These are phyloP conservation scores for Leccinellum luteum DNA, from an alignment of 768 basidiomycete genomes.

Conservation along the genomic window DNA sequence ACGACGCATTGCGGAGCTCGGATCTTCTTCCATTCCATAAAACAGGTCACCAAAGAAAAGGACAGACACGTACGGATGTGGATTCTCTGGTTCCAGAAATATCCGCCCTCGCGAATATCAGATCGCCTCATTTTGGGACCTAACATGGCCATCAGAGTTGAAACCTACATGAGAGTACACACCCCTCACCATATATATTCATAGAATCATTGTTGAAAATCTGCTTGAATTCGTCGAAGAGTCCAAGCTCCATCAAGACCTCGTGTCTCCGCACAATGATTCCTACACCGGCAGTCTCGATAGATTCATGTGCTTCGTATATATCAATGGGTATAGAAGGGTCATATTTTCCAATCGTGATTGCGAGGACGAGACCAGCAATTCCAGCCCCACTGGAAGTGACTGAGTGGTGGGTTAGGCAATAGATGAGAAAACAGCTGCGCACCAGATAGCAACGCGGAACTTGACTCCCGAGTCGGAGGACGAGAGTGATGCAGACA, in stretches of 20 bases:
- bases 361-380: conserved; percentile 42
- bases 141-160: neutral
- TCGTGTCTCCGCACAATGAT: conserved; percentile 44
- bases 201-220: conserved; percentile 15
- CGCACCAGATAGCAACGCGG: conserved; percentile 26
- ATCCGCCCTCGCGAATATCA: conserved; percentile 34
- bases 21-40: conserved; percentile 5
- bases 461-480: conserved; percentile 5
- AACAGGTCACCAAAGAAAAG: neutral
- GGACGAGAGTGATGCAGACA: neutral
- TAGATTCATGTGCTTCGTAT: conserved; percentile 44
- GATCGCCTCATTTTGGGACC: conserved; percentile 11
- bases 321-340: conserved; percentile 36
- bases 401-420: neutral
- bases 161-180: neutral
- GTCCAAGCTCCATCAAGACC: conserved; percentile 41
- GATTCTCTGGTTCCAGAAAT: conserved; percentile 25
- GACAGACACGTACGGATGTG: conserved; percentile 16
- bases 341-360: conserved; percentile 34
- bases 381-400: conserved; percentile 38
- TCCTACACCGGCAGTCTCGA: conserved; percentile 41
- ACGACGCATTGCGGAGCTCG: conserved; percentile 17
- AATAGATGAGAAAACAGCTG: neutral
- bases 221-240: conserved; percentile 33
- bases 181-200: conserved; percentile 11